A percentile compares a stretch with the other conserved stretches of the same genome.
These are phyloP conservation scores for Fusarium brachygibbosum DNA, from an alignment of 2,329 filamentous ascomycete species.

Conservation along the genomic window DNA sequence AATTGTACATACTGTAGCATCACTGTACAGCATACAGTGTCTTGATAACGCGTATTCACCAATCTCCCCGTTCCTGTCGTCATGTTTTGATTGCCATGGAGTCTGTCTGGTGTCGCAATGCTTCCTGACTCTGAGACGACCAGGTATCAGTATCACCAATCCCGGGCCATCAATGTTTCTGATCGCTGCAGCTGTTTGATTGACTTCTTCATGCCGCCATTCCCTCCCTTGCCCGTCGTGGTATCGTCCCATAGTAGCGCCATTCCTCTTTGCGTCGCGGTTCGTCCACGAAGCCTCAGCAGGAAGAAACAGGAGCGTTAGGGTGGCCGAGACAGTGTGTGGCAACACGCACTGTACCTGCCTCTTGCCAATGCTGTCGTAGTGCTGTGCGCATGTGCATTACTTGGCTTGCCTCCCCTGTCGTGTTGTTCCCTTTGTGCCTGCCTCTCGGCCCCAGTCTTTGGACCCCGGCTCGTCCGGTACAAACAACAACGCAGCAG, in stretches of 20 bases:
- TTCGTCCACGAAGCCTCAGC: slow-evolving; percentile 26
- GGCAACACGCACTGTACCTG: slow-evolving; percentile 22
- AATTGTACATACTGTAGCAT: slow-evolving; percentile 1
- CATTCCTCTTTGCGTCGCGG: slow-evolving; percentile 38
- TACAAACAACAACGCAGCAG: slow-evolving; percentile 38
- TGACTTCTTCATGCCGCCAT: slow-evolving; percentile 41
- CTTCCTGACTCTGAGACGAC: slow-evolving; percentile 44
- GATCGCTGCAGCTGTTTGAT: slow-evolving; percentile 38
- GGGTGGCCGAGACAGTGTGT: slow-evolving; percentile 33
- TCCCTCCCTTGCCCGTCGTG: slow-evolving; percentile 37
- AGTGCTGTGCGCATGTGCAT: slow-evolving; percentile 22
- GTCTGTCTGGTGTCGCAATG: slow-evolving; percentile 32
- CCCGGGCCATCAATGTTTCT: slow-evolving; percentile 38
- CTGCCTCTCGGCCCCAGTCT: slow-evolving; percentile 13
- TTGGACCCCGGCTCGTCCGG: slow-evolving; percentile 33
- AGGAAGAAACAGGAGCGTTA: slow-evolving; percentile 11
- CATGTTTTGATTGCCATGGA: slow-evolving; percentile 37
- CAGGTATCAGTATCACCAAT: slow-evolving; percentile 38
- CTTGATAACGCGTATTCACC: slow-evolving; percentile 34
- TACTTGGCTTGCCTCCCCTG: slow-evolving; percentile 30
- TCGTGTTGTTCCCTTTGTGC: slow-evolving; percentile 17
- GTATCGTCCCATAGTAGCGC: slow-evolving; percentile 49
- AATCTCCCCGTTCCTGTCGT: slow-evolving; percentile 24
- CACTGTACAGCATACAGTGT: slow-evolving; percentile 29
- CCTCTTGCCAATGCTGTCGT: slow-evolving; percentile 22